A percentile compares a stretch with the other conserved stretches of the same genome.
Evolutionary conservation across 2,329 filamentous ascomycete species (phyloP).

Genomic region (Arachnopeziza araneosa): DNA sequence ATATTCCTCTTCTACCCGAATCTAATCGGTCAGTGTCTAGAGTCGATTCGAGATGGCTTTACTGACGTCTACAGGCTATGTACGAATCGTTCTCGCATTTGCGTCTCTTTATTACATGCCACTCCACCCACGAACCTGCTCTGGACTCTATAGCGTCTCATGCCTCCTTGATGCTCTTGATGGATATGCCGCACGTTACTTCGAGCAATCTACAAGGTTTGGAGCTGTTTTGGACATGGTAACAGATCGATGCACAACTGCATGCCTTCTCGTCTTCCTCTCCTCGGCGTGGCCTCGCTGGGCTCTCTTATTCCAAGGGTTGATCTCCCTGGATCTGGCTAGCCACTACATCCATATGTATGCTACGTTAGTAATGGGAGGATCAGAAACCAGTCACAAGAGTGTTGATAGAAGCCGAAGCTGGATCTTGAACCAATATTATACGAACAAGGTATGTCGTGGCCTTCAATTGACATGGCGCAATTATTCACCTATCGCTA

Average conservation of each 20-base stretch:
- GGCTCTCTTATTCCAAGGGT: constrained; percentile 87
- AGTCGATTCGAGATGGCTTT: background rate
- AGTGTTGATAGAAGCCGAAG: constrained; percentile 83
- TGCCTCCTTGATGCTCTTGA: constrained; percentile 94
- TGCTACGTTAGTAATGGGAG: constrained; percentile 83
- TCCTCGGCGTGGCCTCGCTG: constrained; percentile 91
- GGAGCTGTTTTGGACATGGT: constrained; percentile 98
- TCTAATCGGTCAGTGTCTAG: constrained; percentile 59
- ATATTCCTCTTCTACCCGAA: constrained; percentile 80
- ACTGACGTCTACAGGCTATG: constrained; percentile 55
- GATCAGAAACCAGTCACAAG: constrained; percentile 79
- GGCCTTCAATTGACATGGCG: constrained; percentile 3
- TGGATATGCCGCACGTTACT: constrained; percentile 80
- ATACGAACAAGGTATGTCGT: constrained; percentile 83
- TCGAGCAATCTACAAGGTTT: constrained; percentile 91
- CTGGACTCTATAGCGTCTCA: constrained; percentile 83
- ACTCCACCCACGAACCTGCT: constrained; percentile 92
- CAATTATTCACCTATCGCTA: constrained; percentile 34
- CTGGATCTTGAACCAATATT: constrained; percentile 90
- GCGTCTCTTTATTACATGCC: constrained; percentile 99
- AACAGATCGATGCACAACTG: constrained; percentile 93
- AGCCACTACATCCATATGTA: constrained; percentile 99
- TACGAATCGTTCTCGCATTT: constrained; percentile 72
- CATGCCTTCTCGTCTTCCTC: constrained; percentile 90
- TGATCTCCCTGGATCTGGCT: constrained; percentile 88